Percentiles rank a stretch among this genome's conserved stretches.
Conservation (phyloP, 257 asterid genomes). For the Henckelia pumila region DNA sequence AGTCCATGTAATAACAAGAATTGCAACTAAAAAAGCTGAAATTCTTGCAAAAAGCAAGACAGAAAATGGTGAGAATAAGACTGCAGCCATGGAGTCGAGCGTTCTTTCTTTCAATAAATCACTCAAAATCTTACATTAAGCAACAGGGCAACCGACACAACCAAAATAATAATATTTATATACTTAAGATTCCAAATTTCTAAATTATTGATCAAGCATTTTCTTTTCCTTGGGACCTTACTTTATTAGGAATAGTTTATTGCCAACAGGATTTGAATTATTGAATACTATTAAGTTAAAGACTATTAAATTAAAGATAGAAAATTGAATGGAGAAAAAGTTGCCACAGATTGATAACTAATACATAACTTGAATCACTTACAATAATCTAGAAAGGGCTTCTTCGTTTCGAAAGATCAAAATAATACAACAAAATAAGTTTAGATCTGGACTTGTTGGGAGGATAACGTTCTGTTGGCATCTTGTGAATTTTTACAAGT, state of each 20-base stretch:
- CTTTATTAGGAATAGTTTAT: constrained; percentile 21
- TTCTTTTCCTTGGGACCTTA: constrained; percentile 18
- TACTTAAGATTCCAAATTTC: neutral
- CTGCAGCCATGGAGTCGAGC: constrained; percentile 39
- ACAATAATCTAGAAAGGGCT: too few species aligned
- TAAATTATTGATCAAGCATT: constrained; percentile 22
- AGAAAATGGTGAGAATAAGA: constrained; percentile 33
- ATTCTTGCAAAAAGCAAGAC: constrained; percentile 57
- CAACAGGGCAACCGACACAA: constrained; percentile 38
- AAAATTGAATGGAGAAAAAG: too few species aligned
- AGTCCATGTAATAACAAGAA: constrained; percentile 73
- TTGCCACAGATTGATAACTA: too few species aligned
- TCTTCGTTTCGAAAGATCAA: too few species aligned
- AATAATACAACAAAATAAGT: too few species aligned
- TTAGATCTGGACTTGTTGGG: too few species aligned
- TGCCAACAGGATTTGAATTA: constrained; percentile 4
- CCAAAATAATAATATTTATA: constrained; percentile 4
- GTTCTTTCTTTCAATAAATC: constrained; percentile 4
- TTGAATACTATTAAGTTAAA: too few species aligned
- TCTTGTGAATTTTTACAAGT: too few species aligned
- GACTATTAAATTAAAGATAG: too few species aligned
- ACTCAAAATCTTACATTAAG: constrained; percentile 15
- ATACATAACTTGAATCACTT: too few species aligned
- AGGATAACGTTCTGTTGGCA: too few species aligned
- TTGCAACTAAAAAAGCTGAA: constrained; percentile 59